Conservation (phyloP, 495 filamentous ascomycete species). For the Penicillium egyptiacum region DNA sequence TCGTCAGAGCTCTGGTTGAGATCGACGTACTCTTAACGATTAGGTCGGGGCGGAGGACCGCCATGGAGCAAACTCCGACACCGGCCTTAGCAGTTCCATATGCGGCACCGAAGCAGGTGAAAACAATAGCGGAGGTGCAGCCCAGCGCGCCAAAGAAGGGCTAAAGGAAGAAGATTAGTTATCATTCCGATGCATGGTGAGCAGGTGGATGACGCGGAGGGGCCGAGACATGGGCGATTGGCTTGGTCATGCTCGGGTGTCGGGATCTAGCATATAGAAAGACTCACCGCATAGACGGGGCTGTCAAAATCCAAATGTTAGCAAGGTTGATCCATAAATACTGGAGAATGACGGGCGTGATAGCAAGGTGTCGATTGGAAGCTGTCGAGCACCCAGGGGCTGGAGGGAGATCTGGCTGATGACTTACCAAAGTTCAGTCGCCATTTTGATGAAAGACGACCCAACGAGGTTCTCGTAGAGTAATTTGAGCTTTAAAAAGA, state of each 20-base stretch:
- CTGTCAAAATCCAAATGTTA: conserved; percentile 53
- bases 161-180: conserved; percentile 48
- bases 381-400: conserved; percentile 31
- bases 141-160: conserved; percentile 99
- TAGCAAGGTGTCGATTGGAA: conserved; percentile 30
- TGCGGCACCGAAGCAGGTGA: conserved; percentile 97
- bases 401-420: conserved; percentile 32
- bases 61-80: conserved; percentile 97
- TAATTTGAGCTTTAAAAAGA: conserved; percentile 22
- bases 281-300: conserved; percentile 98
- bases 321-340: conserved; percentile 30
- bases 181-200: conserved; percentile 16
- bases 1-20: background rate
- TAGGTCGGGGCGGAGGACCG: conserved; percentile 94
- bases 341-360: conserved; percentile 7
- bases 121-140: conserved; percentile 96
- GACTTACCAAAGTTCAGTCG: conserved; percentile 66
- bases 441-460: conserved; percentile 49
- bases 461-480: conserved; percentile 15
- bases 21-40: conserved; percentile 93
- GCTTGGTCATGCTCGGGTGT: conserved; percentile 10
- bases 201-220: conserved; percentile 11
- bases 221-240: conserved; percentile 21
- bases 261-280: conserved; percentile 11
- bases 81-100: conserved; percentile 99